These are phyloP conservation scores for Naganishia vaughanmartiniae DNA, from an alignment of 768 basidiomycete genomes.

Conservation along the genomic window DNA sequence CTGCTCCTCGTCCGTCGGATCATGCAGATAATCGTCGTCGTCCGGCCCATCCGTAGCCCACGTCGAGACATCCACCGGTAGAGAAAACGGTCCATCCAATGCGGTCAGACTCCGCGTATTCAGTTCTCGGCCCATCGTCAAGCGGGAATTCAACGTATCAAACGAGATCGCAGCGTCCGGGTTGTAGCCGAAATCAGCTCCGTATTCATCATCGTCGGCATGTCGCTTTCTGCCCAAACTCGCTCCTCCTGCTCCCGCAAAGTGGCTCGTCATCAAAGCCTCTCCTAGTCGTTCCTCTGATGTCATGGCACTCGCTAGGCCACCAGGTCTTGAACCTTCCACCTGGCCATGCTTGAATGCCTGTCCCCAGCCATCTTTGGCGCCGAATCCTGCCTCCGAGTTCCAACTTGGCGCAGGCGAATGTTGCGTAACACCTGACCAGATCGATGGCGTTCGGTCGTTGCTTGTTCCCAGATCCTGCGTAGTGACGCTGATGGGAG, in stretches of 20 bases:
- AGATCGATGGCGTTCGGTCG: slow-evolving; percentile 16
- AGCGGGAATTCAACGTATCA: slow-evolving; percentile 34
- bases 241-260: slow-evolving; percentile 18
- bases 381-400: slow-evolving; percentile 22
- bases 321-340: neutral
- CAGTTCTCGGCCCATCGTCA: slow-evolving; percentile 29
- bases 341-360: slow-evolving; percentile 13
- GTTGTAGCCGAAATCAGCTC: slow-evolving; percentile 4
- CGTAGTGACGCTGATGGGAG: slow-evolving; percentile 5
- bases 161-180: slow-evolving; percentile 36
- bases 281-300: slow-evolving; percentile 17
- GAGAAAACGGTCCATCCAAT: slow-evolving; percentile 34
- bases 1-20: slow-evolving; percentile 36
- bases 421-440: slow-evolving; percentile 17
- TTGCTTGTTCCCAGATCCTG: neutral
- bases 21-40: slow-evolving; percentile 49
- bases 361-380: slow-evolving; percentile 13
- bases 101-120: slow-evolving; percentile 34
- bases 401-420: slow-evolving; percentile 16
- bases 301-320: slow-evolving; percentile 8
- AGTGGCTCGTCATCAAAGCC: slow-evolving; percentile 23
- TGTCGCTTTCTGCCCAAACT: slow-evolving; percentile 13
- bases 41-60: slow-evolving; percentile 48
- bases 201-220: slow-evolving; percentile 10
- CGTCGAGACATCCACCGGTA: slow-evolving; percentile 45